Percentiles rank a stretch among this genome's conserved stretches.
Evolutionary conservation across 1,284 basidiomycete genomes (phyloP).

Genomic region (Microbotryum saponariae): DNA sequence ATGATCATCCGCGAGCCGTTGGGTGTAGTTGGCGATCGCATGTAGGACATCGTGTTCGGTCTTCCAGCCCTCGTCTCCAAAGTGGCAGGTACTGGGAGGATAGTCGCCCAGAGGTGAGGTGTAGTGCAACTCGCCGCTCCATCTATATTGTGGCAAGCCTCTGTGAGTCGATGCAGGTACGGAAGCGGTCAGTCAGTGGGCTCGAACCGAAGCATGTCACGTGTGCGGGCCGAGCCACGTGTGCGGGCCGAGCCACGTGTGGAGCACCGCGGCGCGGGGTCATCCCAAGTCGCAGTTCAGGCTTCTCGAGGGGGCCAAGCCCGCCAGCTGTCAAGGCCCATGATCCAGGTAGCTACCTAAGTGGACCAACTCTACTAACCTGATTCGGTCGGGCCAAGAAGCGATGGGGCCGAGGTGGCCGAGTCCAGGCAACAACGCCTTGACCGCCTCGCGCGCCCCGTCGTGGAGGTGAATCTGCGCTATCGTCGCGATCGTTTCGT

Average conservation of each 20-base stretch:
- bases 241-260: too few relatives aligned
- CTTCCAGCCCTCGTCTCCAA: constrained; percentile 37
- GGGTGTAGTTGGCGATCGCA: constrained; percentile 29
- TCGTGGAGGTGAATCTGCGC: constrained; percentile 40
- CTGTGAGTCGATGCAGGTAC: neutral
- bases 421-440: too few relatives aligned
- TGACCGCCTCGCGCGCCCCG: constrained; percentile 31
- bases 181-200: too few relatives aligned
- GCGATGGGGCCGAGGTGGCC: constrained; percentile 42
- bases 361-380: constrained; percentile 11
- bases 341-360: too few relatives aligned
- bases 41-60: constrained; percentile 30
- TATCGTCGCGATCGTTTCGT: constrained; percentile 40
- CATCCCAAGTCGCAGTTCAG: too few relatives aligned
- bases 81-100: constrained; percentile 39
- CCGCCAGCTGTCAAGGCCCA: too few relatives aligned
- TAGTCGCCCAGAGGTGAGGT: constrained; percentile 38
- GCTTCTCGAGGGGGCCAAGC: too few relatives aligned
- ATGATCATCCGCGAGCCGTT: constrained; percentile 13
- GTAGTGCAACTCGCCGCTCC: constrained; percentile 41
- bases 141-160: constrained; percentile 34
- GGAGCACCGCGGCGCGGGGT: too few relatives aligned
- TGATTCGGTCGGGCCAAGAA: constrained; percentile 40
- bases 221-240: too few relatives aligned
- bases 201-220: too few relatives aligned